Percentiles rank a stretch among this genome's conserved stretches.
Conservation (phyloP, 805 yeast genomes). For the Spathaspora arborariae region DNA sequence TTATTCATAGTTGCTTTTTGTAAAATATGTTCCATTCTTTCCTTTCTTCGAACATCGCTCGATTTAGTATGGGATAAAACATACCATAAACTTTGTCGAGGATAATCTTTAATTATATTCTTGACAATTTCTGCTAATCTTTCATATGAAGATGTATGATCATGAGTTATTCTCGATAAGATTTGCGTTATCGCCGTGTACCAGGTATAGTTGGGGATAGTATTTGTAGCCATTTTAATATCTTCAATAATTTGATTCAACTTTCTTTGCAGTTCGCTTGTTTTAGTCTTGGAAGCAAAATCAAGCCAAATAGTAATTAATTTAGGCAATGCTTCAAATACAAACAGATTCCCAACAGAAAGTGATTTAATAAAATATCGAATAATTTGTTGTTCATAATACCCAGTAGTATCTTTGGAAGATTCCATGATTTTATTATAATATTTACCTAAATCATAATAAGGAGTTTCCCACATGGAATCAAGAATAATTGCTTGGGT, state of each 20-base stretch:
- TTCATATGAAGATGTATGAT: constrained; percentile 51
- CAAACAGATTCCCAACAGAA: constrained; percentile 57
- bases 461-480: constrained; percentile 70
- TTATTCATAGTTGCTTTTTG: constrained; percentile 3
- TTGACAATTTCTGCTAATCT: constrained; percentile 57
- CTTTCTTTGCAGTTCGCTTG: constrained; percentile 29
- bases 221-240: constrained; percentile 39
- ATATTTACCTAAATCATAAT: constrained; percentile 75
- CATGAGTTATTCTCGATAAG: constrained; percentile 71
- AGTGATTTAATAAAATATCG: constrained; percentile 56
- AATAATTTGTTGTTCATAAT: constrained; percentile 53
- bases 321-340: constrained; percentile 84
- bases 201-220: constrained; percentile 58
- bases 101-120: constrained; percentile 59
- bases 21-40: constrained; percentile 24
- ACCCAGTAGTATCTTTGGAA: constrained; percentile 46
- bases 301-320: constrained; percentile 91
- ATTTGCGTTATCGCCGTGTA: constrained; percentile 84
- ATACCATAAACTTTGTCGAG: constrained; percentile 84
- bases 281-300: constrained; percentile 40
- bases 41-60: constrained; percentile 26
- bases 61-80: constrained; percentile 70
- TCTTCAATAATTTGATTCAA: constrained; percentile 47
- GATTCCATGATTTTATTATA: constrained; percentile 75
- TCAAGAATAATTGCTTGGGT: constrained; percentile 52